Base-by-base conservation (phyloP, 129 eudicot genomes). In the Lactuca sativa region DNA sequence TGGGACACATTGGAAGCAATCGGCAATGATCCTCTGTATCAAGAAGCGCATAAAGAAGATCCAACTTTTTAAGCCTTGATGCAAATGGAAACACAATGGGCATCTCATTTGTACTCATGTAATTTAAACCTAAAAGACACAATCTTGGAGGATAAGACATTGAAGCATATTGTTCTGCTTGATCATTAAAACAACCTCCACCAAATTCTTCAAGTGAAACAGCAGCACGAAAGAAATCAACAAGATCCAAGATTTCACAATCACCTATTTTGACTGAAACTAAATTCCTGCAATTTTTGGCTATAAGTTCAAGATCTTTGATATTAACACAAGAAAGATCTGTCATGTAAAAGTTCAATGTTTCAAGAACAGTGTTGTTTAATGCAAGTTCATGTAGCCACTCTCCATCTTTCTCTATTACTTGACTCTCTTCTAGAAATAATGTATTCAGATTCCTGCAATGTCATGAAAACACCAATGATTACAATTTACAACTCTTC, bases 351-450 rank as follows among this genome's bases (percentile, higher is more conserved):
- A 87, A 87, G 70, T 90, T 90, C 36, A 90, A 64, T 18, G 64
- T 71, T 56, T 88, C 90, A 51, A 90, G 92, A 56, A 79, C 83
- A 4, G 80, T 87, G 78, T 87, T 87, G 78, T 79, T 82, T 68
- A 72, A 25, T 15, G 95, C 97, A 31, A 87, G 84, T 78, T 85
- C 87, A 34, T 85, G 92, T n/a, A 85, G 69, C 97, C 97, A 90
- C 21, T 83, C 78, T 40, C 92, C 95, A 43, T 81, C 83, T 4
- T 80, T 81, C 58, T 85, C 88, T 31, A 37, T 51, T 53, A 90
- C 71, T 25, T 66, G 59, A 78, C 92, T 87, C 80, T 85, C 95
- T 80, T 90, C 95, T 80, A 90, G 59, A 38, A 78, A 83, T 66
- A 90, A 80, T 17, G 74, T 81, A 60, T 72, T 85, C 49, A 90